Base-by-base conservation (phyloP, 768 basidiomycete genomes). In the Leucocoprinus birnbaumii region DNA sequence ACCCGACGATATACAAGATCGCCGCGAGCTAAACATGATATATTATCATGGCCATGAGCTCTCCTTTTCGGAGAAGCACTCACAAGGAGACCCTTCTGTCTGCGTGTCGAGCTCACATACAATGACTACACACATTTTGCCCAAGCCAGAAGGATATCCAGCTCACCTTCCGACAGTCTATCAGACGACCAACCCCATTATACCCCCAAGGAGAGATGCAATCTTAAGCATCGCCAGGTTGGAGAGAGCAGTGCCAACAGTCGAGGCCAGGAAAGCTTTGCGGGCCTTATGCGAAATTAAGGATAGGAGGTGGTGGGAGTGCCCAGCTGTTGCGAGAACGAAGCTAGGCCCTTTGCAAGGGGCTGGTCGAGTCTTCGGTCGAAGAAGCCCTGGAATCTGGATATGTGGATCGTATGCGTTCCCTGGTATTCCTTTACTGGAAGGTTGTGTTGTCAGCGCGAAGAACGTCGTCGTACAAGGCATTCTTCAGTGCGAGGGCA, bases 391-490 rank as follows among this genome's bases (percentile, higher is more conserved):
- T 1, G 82, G 83, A 1, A 66, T 91, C 6, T 87, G 86, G 82
- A 71, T 90, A n/a, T 84, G 81, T 56, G 89, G 89, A 1, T 80
- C 83, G 16, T 91, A 86, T 65, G 85, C 83, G 13, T 79, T 82
- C 62, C 69, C 77, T 16, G 89, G 91, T 0, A 88, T 91, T 45
- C 90, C 89, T 8, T 66, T 93, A 51, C 68, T 92, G 46, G 91
- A 93, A 62, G 89, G 88, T 2, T 92, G 90, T 65, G 89, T 90
- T 11, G 78, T 79, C 18, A 87, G 87, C 61, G 86, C 87, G n/a
- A 74, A 76, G 65, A 75, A 75, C 46, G 83, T 86, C 5, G 73
- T 76, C 5, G 73, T 77, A 53, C 67, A 78, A 55, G 76, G 77
- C 2, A 69, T 77, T 48, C 68, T 72, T 57, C 55, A 49, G 27